Evolutionary conservation across 2,329 filamentous ascomycete species (phyloP), one percentile per base, ranked within the genome.

Genomic region (Diaporthe batatas): DNA sequence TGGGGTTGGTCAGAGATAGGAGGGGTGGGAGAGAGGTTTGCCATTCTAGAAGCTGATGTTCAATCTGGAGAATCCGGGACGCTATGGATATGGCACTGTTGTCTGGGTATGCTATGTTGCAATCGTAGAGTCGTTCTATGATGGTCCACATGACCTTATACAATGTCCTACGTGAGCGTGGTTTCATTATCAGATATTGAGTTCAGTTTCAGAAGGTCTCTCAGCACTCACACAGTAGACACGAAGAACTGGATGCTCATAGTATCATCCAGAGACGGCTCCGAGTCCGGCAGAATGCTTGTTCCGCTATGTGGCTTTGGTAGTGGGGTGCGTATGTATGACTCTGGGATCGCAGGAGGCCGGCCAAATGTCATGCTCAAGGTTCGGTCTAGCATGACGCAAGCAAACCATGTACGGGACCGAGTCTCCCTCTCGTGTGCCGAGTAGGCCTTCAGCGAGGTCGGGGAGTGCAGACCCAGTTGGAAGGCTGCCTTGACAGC

Each of bases 331-430:
- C 80, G 80, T 51, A 87, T 78, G 51, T 85, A 84, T 47, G 80
- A 80, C 4, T 86, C 82, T 0, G 84, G 83, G 23, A 88, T 87
- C 0, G 82, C 79, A 0, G 82, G 78, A 0, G 86, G 87, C 0
- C 87, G 80, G 2, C 86, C 86, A 74, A 88, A 86, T 0, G 86
- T 88, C 83, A 88, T 87, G 75, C 86, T 86, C 58, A 88, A 76
- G 10, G 83, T 84, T 81, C 86, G 79, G 74, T 88, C 85, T 1
- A 87, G 78, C 10, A 86, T 70, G 0, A 88, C 79, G 74, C 85
- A 88, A 0, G 82, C 85, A 75, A 81, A 87, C 88, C 86, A 90
- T 0, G 83, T 84, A 0, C 87, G 79, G 57, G 83, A 85, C 11
- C 86, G 79, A 2, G 84, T 83, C 75, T 89, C 87, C 3, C 81